Base-by-base conservation (phyloP, 2,329 filamentous ascomycete genomes). In the Talaromyces marneffei region DNA sequence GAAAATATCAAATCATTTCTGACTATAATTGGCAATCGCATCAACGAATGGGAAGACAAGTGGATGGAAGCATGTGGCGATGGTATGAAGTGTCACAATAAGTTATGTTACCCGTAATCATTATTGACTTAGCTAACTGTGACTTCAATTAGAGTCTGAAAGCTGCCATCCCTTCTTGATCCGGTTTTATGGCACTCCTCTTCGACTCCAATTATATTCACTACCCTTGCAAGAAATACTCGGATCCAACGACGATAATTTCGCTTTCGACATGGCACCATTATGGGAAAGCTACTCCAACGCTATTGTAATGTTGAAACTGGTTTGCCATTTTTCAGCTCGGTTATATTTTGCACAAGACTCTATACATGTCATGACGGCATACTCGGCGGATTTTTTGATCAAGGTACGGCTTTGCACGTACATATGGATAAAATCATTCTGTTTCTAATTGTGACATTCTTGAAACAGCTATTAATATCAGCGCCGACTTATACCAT, bases 311-410 rank as follows among this genome's bases (percentile, higher is more conserved):
- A 70, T 71, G 69, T 62, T 77, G 1, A 66, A 70, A 33, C 57
- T 75, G 16, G 72, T 75, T 20, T 67, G 67, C 6, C 50, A 66
- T 12, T 67, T 69, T 53, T 62, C 72, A 0, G 66, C 70, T 4
- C 68, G 69, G 31, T 64, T 78, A 0, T 77, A 74, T 57, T 77
- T 77, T 64, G 72, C 70, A 0, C 75, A 78, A 62, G 75, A 77
- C 57, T 77, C 75, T 2, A 67, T 78, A 6, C 75, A 78, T 62
- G 74, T 77, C 12, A 77, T 78, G 75, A 75, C 71, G 9, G 75
- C 75, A 4, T 77, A 78, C 59, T 70, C 73, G 16, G 73, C 74
- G 7, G 72, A 71, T 3, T 77, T 77, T 57, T 63, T 78, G 1
- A 69, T 77, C 42, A 76, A 76, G 65, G 57, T 60, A 39, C 7